Evolutionary conservation across 106 monocot species (phyloP).

Genomic region (Dioscorea dumetorum): DNA sequence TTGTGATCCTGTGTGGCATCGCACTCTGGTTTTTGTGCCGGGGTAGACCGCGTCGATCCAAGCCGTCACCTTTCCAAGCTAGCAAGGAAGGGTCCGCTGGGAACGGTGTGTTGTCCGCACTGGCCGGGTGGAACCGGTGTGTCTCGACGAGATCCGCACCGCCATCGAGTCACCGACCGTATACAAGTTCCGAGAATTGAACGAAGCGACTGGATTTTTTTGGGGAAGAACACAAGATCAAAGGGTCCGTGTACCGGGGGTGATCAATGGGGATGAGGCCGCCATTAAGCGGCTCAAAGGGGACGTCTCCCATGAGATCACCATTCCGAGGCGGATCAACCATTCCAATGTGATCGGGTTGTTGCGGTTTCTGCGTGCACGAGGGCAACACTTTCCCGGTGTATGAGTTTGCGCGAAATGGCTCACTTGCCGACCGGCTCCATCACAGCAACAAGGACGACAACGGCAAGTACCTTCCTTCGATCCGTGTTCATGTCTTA

Average conservation of each 20-base stretch:
- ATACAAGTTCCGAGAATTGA: slow-evolving; percentile 63
- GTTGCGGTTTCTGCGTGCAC: slow-evolving; percentile 73
- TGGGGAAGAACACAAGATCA: slow-evolving; percentile 44
- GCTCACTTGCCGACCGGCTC: slow-evolving; percentile 73
- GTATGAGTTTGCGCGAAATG: slow-evolving; percentile 66
- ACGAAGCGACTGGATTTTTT: slow-evolving; percentile 62
- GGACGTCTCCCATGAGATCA: slow-evolving; percentile 64
- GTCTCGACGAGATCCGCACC: slow-evolving; percentile 28
- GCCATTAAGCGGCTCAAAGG: slow-evolving; percentile 69
- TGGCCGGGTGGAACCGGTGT: too few relatives aligned
- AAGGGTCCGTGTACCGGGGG: slow-evolving; percentile 59
- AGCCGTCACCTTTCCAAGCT: neutral
- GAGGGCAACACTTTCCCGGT: slow-evolving; percentile 74
- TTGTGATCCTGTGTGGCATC: slow-evolving; percentile 10
- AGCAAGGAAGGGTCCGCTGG: neutral
- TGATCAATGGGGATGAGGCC: slow-evolving; percentile 64
- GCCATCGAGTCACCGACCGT: slow-evolving; percentile 54
- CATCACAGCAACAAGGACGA: slow-evolving; percentile 25
- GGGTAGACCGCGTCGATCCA: neutral
- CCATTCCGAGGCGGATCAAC: slow-evolving; percentile 61
- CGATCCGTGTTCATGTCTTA: slow-evolving; percentile 2
- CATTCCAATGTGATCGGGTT: slow-evolving; percentile 68
- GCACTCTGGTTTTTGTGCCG: slow-evolving; percentile 10
- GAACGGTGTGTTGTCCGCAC: neutral
- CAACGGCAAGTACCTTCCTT: too few relatives aligned